phyloP scores from a whole-genome alignment of 768 basidiomycete species.

The Naganishia vaughanmartiniae region DNA sequence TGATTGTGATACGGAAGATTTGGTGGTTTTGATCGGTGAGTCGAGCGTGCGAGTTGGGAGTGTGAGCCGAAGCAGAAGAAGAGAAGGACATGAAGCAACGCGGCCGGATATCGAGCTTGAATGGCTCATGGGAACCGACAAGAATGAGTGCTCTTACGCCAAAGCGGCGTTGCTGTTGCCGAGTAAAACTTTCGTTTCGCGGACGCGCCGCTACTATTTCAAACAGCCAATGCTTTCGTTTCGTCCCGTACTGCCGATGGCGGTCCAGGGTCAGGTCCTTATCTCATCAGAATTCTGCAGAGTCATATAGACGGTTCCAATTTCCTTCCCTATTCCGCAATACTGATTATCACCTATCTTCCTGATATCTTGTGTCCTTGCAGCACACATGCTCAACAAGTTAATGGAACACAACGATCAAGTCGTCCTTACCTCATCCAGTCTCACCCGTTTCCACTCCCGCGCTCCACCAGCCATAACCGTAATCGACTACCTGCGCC shows the following conservation, averaged over 20 bases:
- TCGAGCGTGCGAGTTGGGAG: slow-evolving; percentile 25
- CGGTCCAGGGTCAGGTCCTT: no score
- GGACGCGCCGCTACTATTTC: no score
- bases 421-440: slow-evolving; percentile 83
- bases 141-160: no score
- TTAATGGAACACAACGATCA: slow-evolving; percentile 93
- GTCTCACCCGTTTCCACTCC: slow-evolving; percentile 94
- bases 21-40: slow-evolving; percentile 84
- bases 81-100: no score
- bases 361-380: neutral
- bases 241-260: no score
- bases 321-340: no score
- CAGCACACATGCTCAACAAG: slow-evolving; percentile 94
- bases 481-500: slow-evolving; percentile 86
- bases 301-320: neutral
- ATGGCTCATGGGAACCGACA: no score
- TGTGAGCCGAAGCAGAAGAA: no score
- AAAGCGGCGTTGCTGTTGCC: no score
- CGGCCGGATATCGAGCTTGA: neutral
- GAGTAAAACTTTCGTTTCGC: no score
- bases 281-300: neutral
- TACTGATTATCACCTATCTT: neutral
- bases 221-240: no score
- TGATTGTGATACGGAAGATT: slow-evolving; percentile 73
- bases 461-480: slow-evolving; percentile 81